phyloP scores from a whole-genome alignment of 208 protist species.

The Leishmania lainsoni region DNA sequence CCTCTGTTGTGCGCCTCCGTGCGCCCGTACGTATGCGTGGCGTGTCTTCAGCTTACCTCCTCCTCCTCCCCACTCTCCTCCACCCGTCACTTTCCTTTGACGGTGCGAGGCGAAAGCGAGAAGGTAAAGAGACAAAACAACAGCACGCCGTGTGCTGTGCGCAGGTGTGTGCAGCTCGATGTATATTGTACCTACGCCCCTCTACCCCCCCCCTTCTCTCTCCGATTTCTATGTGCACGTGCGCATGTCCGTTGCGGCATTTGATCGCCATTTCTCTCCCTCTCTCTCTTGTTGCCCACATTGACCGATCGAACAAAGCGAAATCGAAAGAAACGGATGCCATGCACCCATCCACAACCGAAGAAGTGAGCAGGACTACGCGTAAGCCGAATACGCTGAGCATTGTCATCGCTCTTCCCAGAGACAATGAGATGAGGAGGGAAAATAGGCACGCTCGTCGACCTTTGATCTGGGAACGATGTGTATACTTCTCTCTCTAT shows the following conservation, averaged over 20 bases:
- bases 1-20: neutral
- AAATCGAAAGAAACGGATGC: neutral
- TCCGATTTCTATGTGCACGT: neutral
- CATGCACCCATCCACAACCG: neutral
- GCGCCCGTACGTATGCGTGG: neutral
- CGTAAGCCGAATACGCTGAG: neutral
- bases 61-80: neutral
- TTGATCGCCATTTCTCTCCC: neutral
- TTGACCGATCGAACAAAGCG: neutral
- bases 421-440: too few species aligned
- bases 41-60: neutral
- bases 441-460: too few species aligned
- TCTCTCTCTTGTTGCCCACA: neutral
- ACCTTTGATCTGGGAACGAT: too few species aligned
- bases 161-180: neutral
- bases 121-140: constrained; percentile 6
- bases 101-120: neutral
- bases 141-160: neutral
- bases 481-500: too few species aligned
- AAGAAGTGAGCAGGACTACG: neutral
- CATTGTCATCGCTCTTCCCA: too few species aligned
- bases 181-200: neutral
- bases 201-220: neutral
- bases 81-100: neutral
- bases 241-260: neutral